Percentiles rank a stretch among this genome's conserved stretches.
phyloP scores from a whole-genome alignment of 176 grass and related monocot species.

The Metroxylon sagu region DNA sequence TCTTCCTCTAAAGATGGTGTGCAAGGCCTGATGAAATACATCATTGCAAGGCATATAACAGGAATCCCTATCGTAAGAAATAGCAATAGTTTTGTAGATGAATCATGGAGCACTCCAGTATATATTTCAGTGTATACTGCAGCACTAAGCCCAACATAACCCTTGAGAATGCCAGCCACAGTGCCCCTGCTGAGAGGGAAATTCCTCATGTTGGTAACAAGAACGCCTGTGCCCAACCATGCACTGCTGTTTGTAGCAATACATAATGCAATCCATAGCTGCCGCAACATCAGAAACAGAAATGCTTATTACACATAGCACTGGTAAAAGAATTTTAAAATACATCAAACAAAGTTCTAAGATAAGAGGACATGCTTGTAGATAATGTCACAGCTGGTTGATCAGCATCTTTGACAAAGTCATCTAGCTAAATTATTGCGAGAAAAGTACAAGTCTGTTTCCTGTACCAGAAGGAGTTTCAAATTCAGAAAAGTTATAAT shows the following conservation, averaged over 20 bases:
- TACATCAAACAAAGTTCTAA: too few relatives aligned
- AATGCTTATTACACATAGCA: too few relatives aligned
- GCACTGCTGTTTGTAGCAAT: slow-evolving; percentile 4
- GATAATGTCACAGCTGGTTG: too few relatives aligned
- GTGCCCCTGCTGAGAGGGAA: not conserved
- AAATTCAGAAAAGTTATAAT: too few relatives aligned
- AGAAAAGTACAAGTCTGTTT: too few relatives aligned
- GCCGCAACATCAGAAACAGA: not conserved
- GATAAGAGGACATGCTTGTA: too few relatives aligned
- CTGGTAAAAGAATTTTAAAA: too few relatives aligned
- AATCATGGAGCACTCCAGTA: not conserved
- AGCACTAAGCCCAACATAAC: slow-evolving; percentile 1
- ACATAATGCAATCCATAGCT: slow-evolving; percentile 8
- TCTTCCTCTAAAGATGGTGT: not conserved
- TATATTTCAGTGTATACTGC: slow-evolving; percentile 2
- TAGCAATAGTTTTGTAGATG: not conserved
- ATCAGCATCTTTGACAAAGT: too few relatives aligned
- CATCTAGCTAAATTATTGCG: too few relatives aligned
- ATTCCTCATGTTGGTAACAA: slow-evolving; percentile 9
- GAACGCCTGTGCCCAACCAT: slow-evolving; percentile 5
- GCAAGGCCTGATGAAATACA: not conserved
- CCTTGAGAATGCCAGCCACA: slow-evolving; percentile 10
- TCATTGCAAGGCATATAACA: not conserved
- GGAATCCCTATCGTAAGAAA: not conserved
- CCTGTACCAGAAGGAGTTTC: too few relatives aligned